Evolutionary conservation across 2,329 filamentous ascomycete species (phyloP), one percentile per base, ranked within the genome.

Genomic region (Ophiostoma perfectum): DNA sequence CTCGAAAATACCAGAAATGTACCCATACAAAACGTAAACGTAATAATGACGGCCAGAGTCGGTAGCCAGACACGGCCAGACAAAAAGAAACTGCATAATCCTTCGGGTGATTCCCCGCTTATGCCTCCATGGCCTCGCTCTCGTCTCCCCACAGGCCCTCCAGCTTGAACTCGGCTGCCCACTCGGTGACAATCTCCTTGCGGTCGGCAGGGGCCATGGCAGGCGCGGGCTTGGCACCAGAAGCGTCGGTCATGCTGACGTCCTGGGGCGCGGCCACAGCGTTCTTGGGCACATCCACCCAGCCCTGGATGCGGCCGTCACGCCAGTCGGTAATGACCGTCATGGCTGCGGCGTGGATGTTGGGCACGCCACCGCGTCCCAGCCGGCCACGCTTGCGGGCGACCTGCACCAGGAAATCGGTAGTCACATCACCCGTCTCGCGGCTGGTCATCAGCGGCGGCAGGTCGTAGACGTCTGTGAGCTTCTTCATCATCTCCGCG

Each of bases 301-400:
- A 97, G 69, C 93, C 93, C 79, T 96, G 92, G 74, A 99, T 96
- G 66, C 95, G 87, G 39, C 93, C 94, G 77, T 98, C 94, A 73
- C 95, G 87, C 92, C 95, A 96, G 81, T 99, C 95, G n/a, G 88
- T 95, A 69, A 99, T 88, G 68, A 99, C 93, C 0, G 92, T 90
- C 85, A 95, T 94, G 71, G 94, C 95, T 7, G 95, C 94, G 67
- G 90, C 88, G 73, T 88, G 84, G 70, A 98, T 79, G 78, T 98
- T 99, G 60, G 95, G 95, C 16, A 98, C 85, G 71, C 95, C 95
- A 27, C 94, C 93, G 73, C 90, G 90, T 66, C 94, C 92, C 16
- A 99, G 83, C 69, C 95, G 84, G 67, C 95, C 95, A 70, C 95
- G 86, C 82, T 97, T 97, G 75, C 95, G 87, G 5, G 95, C 95